A percentile compares a stretch with the other conserved stretches of the same genome.
These are phyloP conservation scores for Fallopia convolvulus DNA, from an alignment of 148 eudicot species.

Conservation along the genomic window DNA sequence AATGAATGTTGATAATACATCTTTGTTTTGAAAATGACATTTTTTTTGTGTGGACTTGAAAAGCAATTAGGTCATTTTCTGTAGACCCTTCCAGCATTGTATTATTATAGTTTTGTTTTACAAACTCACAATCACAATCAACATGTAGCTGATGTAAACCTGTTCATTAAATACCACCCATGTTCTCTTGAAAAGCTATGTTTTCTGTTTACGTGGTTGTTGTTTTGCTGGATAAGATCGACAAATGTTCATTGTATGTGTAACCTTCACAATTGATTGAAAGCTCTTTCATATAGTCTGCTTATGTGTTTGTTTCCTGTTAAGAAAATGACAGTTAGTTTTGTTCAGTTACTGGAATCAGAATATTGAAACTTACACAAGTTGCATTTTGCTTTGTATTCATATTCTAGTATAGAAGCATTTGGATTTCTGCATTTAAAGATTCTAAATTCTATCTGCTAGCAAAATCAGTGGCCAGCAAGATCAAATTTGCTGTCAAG, in stretches of 20 bases:
- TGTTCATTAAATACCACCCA: neutral
- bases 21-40: neutral
- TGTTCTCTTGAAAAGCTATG: neutral
- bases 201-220: neutral
- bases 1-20: neutral
- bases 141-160: too few species aligned
- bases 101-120: neutral
- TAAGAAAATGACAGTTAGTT: neutral
- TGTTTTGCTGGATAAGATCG: neutral
- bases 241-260: neutral
- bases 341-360: neutral
- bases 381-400: neutral
- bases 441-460: too few species aligned
- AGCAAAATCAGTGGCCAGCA: neutral
- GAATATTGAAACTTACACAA: neutral
- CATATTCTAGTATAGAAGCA: neutral
- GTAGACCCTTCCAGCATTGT: neutral
- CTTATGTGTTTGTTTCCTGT: neutral
- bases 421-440: too few species aligned
- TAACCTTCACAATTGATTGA: neutral
- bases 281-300: neutral
- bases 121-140: neutral
- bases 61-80: slow-evolving; percentile 1
- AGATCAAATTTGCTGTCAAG: slow-evolving; percentile 2
- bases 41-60: neutral